Conservation (phyloP, 2,329 filamentous ascomycete genomes). For the Epicoccum nigrum region DNA sequence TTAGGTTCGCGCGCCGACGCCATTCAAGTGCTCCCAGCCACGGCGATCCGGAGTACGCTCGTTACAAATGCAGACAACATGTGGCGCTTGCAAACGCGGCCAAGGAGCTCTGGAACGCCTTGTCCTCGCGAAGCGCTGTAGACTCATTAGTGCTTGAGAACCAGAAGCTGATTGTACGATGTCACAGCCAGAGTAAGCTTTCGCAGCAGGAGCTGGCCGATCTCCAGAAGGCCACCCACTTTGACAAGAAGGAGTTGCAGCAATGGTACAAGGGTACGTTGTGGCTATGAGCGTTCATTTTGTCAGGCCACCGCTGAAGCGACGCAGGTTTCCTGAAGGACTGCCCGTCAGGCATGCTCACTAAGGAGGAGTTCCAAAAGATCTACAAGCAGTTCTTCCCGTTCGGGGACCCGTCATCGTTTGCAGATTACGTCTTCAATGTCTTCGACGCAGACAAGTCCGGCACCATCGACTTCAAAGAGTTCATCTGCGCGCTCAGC, state of each 20-base stretch:
- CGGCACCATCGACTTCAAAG: conserved; percentile 98
- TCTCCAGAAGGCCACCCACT: conserved; percentile 95
- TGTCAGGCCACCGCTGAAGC: conserved; percentile 24
- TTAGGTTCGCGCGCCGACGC: conserved; percentile 43
- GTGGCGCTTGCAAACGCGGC: conserved; percentile 37
- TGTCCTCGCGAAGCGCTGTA: conserved; percentile 30
- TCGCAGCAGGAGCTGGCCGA: conserved; percentile 94
- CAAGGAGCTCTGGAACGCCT: conserved; percentile 29
- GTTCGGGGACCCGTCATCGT: conserved; percentile 94
- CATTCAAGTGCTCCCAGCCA: conserved; percentile 28
- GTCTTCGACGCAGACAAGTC: conserved; percentile 98
- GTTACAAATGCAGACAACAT: conserved; percentile 31
- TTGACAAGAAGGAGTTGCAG: conserved; percentile 99
- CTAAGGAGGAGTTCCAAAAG: conserved; percentile 98
- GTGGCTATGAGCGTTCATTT: neutral
- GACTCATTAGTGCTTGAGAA: conserved; percentile 32
- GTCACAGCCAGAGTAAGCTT: conserved; percentile 90
- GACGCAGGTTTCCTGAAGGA: conserved; percentile 90
- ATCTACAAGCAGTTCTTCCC: conserved; percentile 99
- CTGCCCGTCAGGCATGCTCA: conserved; percentile 94
- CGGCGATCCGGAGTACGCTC: conserved; percentile 32
- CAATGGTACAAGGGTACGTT: conserved; percentile 98
- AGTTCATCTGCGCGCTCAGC: conserved; percentile 97
- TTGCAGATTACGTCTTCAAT: conserved; percentile 99
- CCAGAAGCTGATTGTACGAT: conserved; percentile 42